These are phyloP conservation scores for Lachancea sp. DNA, from an alignment of 805 yeast species.

Conservation along the genomic window DNA sequence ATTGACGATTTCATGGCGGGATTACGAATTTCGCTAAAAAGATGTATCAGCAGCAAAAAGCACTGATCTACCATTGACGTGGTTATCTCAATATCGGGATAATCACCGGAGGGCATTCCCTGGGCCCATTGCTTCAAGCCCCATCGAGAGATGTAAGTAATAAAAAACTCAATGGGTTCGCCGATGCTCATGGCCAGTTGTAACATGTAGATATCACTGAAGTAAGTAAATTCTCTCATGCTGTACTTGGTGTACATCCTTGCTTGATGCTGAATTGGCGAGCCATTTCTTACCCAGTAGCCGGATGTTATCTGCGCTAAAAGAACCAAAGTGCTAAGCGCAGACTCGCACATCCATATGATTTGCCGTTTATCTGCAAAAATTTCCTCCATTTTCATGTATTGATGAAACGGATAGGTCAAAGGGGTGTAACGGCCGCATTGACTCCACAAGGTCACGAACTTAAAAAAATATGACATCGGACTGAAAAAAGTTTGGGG, in stretches of 20 bases:
- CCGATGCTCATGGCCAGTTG: conserved; percentile 55
- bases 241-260: conserved; percentile 73
- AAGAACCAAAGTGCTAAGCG: conserved; percentile 68
- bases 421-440: conserved; percentile 29
- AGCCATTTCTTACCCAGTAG: conserved; percentile 92
- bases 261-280: conserved; percentile 69
- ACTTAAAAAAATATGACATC: conserved; percentile 28
- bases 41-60: conserved; percentile 55
- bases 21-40: conserved; percentile 61
- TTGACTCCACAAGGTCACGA: conserved; percentile 29
- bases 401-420: conserved; percentile 13
- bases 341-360: conserved; percentile 46
- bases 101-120: conserved; percentile 35
- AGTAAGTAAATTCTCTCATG: conserved; percentile 74
- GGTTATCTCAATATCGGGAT: conserved; percentile 40
- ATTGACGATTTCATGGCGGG: conserved; percentile 45
- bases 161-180: conserved; percentile 50
- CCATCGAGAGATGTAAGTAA: conserved; percentile 66
- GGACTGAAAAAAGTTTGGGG: conserved; percentile 30
- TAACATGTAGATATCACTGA: conserved; percentile 66
- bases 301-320: conserved; percentile 83
- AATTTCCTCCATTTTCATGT: conserved; percentile 15
- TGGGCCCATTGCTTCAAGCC: conserved; percentile 49
- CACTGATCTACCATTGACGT: conserved; percentile 75
- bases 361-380: conserved; percentile 18